Conservation (phyloP, 495 filamentous ascomycete genomes). For the Lophiotrema nucula region DNA sequence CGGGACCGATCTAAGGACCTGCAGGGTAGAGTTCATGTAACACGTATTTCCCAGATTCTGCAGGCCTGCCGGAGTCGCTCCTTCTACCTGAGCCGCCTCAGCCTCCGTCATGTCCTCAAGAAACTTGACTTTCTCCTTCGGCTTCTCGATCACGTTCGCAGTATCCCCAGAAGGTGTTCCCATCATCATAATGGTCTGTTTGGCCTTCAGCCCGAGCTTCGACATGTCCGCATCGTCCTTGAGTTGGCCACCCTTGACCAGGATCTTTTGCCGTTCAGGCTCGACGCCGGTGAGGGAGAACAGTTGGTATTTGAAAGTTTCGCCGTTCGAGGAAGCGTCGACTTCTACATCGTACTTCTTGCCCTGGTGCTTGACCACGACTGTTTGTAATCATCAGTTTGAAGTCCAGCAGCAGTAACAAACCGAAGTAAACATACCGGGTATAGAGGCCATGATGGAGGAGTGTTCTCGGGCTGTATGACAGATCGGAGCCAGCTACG, state of each 20-base stretch:
- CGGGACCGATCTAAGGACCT: conserved; percentile 82
- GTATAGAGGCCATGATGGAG: conserved; percentile 39
- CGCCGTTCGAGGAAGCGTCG: conserved; percentile 78
- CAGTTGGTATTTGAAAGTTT: conserved; percentile 91
- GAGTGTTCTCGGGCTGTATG: no score
- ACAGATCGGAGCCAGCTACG: no score
- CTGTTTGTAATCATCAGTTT: conserved; percentile 47
- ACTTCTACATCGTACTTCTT: conserved; percentile 93
- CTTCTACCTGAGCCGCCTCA: conserved; percentile 76
- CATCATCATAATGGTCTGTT: conserved; percentile 94
- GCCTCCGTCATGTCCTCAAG: conserved; percentile 98
- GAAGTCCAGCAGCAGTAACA: background rate
- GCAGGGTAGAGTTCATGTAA: conserved; percentile 95
- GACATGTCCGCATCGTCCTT: conserved; percentile 92
- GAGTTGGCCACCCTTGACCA: conserved; percentile 89
- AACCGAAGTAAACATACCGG: conserved; percentile 31
- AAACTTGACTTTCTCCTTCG: conserved; percentile 82
- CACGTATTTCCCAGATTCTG: conserved; percentile 96
- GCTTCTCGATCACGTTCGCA: conserved; percentile 60
- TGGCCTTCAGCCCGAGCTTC: conserved; percentile 77
- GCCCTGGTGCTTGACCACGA: conserved; percentile 90
- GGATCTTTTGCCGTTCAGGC: conserved; percentile 91
- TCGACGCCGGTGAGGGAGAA: conserved; percentile 95
- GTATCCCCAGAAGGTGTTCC: conserved; percentile 73
- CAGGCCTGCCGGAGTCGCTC: conserved; percentile 83